Evolutionary conservation across 495 filamentous ascomycete species (phyloP), one percentile per base, ranked within the genome.

Genomic region (Lasiosphaeris hirsuta): DNA sequence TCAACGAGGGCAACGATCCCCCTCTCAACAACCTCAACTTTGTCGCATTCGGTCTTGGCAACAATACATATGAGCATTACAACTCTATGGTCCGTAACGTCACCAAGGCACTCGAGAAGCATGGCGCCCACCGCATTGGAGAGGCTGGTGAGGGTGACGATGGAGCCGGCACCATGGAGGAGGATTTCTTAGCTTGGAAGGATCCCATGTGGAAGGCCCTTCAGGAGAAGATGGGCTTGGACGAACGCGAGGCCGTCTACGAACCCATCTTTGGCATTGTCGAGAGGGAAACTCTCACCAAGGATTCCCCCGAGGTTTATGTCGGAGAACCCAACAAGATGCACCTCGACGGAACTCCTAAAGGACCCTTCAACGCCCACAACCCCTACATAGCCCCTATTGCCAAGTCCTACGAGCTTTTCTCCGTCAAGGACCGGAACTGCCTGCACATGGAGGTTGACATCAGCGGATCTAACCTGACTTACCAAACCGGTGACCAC

Each of bases 51-150:
- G 94, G 94, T 66, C 83, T 99, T 10, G 94, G 94, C 60, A 89
- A 99, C 80, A 99, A 99, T 77, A 99, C 94, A 23, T 99, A 99
- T 63, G 94, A 99, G 66, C 95, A 99, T 77, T 99, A 97, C 81
- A 97, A 99, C 75, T 87, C 90, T 38, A 96, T 99, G 90, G 93
- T 99, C 55, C 90, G 94, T 57, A 88, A 90, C 57, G 85, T 96
- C 56, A 84, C 96, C 71, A 82, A 85, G 60, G 86, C 87, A 36
- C 75, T 99, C 44, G 74, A 81, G 61, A 92, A 89, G 63, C 78
- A 92, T 30, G 94, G 94, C 56, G 94, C 89, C 15, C 79, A 81
- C 51, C 81, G 91, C 55, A 91, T 99, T 61, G 91, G 93, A 9
- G 76, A 84, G 40, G 90, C 92, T 34, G 94, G 94, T 67, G 94